These are phyloP conservation scores for Eucalyptus pumila DNA, from an alignment of 345 rosid species.

Conservation along the genomic window DNA sequence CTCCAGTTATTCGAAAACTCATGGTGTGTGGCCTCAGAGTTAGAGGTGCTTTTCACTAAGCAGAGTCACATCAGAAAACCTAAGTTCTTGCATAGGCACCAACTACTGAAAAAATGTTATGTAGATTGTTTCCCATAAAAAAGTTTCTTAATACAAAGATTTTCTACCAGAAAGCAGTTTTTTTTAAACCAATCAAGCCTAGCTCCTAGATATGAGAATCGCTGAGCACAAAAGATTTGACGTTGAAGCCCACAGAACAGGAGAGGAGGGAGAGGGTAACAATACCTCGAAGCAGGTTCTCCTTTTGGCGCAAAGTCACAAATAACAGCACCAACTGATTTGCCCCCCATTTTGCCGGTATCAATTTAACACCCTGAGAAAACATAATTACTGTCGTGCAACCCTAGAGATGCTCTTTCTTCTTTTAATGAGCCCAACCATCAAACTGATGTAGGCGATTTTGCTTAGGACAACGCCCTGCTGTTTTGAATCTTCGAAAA, in stretches of 20 bases:
- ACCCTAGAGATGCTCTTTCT: constrained; percentile 34
- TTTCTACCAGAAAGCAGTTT: background rate
- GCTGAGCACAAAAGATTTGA: background rate
- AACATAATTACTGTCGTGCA: background rate
- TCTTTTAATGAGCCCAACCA: constrained; percentile 45
- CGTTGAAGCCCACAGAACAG: background rate
- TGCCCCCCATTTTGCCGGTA: background rate
- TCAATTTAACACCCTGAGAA: background rate
- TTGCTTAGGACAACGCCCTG: constrained; percentile 27
- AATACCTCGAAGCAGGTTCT: background rate
- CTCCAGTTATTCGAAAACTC: background rate
- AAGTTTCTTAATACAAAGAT: background rate
- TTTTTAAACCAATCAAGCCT: background rate
- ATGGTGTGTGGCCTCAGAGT: background rate
- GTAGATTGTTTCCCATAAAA: background rate
- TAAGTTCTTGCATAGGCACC: background rate
- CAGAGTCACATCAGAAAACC: background rate
- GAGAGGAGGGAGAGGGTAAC: background rate
- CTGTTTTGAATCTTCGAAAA: constrained; percentile 16
- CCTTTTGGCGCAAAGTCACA: background rate
- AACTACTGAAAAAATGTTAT: background rate
- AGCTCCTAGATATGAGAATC: background rate
- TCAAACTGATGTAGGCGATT: constrained; percentile 26
- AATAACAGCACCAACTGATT: background rate
- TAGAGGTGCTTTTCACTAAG: background rate